Conservation (phyloP, 2,329 filamentous ascomycete species). For the Aspergillus ruber region DNA sequence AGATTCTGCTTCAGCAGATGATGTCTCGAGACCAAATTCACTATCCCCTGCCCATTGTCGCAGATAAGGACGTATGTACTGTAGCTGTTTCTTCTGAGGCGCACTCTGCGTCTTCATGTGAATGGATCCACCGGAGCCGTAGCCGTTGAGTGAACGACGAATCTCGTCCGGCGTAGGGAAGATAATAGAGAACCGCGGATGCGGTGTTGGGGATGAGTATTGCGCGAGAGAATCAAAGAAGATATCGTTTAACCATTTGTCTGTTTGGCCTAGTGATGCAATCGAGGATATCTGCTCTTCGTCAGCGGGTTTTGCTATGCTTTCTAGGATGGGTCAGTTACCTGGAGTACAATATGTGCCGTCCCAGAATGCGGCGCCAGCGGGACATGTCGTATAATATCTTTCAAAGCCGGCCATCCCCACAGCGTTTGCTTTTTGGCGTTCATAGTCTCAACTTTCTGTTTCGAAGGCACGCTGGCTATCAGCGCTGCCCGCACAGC, state of each 20-base stretch:
- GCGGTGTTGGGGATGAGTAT: constrained; percentile 8
- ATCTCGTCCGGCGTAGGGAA: constrained; percentile 79
- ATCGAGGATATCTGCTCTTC: constrained; percentile 68
- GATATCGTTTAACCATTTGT: constrained; percentile 65
- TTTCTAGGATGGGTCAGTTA: constrained; percentile 16
- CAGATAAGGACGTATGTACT: constrained; percentile 63
- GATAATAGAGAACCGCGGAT: constrained; percentile 61
- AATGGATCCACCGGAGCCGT: constrained; percentile 69
- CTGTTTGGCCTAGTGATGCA: constrained; percentile 64
- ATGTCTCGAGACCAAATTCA: background rate
- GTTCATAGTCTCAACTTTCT: constrained; percentile 43
- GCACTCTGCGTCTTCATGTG: constrained; percentile 69
- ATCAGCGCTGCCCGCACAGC: constrained; percentile 63
- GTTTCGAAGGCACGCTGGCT: constrained; percentile 69
- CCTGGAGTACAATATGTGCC: constrained; percentile 34
- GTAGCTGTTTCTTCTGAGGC: constrained; percentile 66
- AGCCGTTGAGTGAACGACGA: constrained; percentile 68
- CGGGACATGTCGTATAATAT: constrained; percentile 52
- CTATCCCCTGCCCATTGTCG: constrained; percentile 68
- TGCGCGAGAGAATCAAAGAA: constrained; percentile 47
- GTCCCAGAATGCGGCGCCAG: constrained; percentile 23
- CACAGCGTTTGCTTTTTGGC: constrained; percentile 52
- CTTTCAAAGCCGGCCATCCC: constrained; percentile 67
- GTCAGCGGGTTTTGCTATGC: constrained; percentile 1
- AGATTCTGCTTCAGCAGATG: constrained; percentile 5